phyloP scores from a whole-genome alignment of 345 rosid species.

The Brassica juncea region DNA sequence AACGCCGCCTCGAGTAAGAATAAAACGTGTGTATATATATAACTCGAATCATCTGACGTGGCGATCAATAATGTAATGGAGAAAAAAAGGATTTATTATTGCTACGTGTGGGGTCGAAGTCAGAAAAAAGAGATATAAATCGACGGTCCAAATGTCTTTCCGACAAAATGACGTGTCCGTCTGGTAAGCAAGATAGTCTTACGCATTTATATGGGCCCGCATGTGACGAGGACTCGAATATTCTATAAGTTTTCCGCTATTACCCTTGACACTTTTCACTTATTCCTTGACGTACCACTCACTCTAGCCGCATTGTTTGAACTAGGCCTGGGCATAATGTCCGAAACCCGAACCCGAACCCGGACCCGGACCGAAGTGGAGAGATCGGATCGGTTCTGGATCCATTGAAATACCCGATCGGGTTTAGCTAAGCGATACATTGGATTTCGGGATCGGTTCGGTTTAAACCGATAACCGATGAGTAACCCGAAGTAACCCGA shows the following conservation, averaged over 20 bases:
- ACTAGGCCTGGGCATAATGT: not conserved
- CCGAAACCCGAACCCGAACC: not conserved
- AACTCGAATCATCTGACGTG: constrained; percentile 38
- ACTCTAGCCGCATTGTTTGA: constrained; percentile 23
- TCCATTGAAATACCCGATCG: not conserved
- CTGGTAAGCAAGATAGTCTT: constrained; percentile 38
- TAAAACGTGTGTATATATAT: constrained; percentile 33
- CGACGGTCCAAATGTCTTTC: constrained; percentile 35
- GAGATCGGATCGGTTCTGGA: not conserved
- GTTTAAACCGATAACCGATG: not conserved
- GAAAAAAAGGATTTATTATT: not conserved
- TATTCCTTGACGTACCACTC: constrained; percentile 4
- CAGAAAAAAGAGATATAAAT: constrained; percentile 27
- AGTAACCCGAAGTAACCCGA: not conserved
- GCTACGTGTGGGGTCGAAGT: constrained; percentile 30
- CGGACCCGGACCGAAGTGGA: not conserved
- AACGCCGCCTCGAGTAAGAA: constrained; percentile 19
- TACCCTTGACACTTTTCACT: constrained; percentile 17
- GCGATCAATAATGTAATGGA: constrained; percentile 26
- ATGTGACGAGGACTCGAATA: constrained; percentile 34
- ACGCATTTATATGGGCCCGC: constrained; percentile 31
- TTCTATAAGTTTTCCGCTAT: not conserved
- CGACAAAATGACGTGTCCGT: constrained; percentile 45
- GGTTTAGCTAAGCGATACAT: not conserved
- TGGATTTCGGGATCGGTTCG: not conserved